These are phyloP conservation scores for Kwoniella pini DNA, from an alignment of 768 basidiomycete species.

Conservation along the genomic window DNA sequence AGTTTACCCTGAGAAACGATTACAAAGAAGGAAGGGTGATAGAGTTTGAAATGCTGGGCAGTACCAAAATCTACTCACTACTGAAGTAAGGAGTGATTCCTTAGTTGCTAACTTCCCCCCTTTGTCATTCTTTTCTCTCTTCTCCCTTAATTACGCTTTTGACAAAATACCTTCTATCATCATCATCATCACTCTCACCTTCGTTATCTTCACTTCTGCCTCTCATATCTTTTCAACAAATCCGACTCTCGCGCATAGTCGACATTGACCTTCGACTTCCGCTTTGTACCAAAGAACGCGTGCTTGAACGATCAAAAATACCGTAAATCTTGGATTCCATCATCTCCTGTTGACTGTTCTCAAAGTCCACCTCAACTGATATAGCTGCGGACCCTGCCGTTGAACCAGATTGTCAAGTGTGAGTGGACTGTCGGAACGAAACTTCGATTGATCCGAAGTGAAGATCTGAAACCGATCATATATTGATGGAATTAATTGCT, in stretches of 20 bases:
- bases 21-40: neutral
- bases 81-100: neutral
- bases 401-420: no score
- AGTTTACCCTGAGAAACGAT: neutral
- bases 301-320: no score
- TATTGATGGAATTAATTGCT: no score
- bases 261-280: neutral
- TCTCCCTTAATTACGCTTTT: neutral
- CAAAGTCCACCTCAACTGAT: no score
- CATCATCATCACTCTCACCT: constrained; percentile 1
- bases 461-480: no score
- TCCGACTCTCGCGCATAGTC: neutral
- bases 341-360: no score
- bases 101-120: neutral
- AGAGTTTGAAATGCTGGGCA: neutral
- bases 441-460: no score
- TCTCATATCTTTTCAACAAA: neutral
- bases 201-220: neutral
- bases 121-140: neutral
- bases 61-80: neutral
- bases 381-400: no score
- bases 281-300: no score
- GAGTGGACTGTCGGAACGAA: no score
- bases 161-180: no score
- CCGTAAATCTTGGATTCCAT: no score